Evolutionary conservation across 257 asterid genomes (phyloP), one percentile per base, ranked within the genome.

Genomic region (Solanum sejunctum): DNA sequence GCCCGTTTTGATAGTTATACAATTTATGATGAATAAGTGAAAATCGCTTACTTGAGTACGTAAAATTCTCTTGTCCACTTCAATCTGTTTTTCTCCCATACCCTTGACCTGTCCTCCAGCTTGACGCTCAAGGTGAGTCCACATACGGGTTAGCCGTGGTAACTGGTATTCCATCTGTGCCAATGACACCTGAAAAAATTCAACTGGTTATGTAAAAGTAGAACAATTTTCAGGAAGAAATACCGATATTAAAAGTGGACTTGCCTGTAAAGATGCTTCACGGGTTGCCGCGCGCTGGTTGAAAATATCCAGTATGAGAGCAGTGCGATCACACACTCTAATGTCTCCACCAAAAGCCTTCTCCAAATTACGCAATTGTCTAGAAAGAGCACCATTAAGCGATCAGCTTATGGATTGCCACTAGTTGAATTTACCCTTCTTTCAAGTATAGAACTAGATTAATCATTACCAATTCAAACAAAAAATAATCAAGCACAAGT

Each of bases 61-160:
- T 82, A 96, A 86, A 86, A 96, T 94, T 89, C 99, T 95, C 85
- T 96, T 96, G 88, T 96, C 99, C 78, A 96, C 98, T 93, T 96
- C 99, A 86, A 96, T 96, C 87, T 96, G 99, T 86, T 96, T 96
- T 93, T 96, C 99, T 86, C 99, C 99, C 99, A 96, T 96, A 93
- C 99, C 99, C 93, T 96, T 96, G 95, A 96, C 99, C 89, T 95
- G 93, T 64, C 99, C 99, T 89, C 99, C 99, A 88, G 98, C 88
- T 91, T 95, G 99, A 60, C 99, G 97, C 92, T 96, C 99, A 86
- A 96, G 98, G 83, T 96, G 99, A 69, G 92, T 87, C 99, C 99
- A 96, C 99, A 96, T 95, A 90, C 88, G 93, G 77, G 99, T 96
- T 85, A 95, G 87, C 63, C 99, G 93, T 26, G 99, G 98, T 72